Evolutionary conservation across 495 filamentous ascomycete species (phyloP), one percentile per base, ranked within the genome.

Genomic region (Rusavskia elegans): DNA sequence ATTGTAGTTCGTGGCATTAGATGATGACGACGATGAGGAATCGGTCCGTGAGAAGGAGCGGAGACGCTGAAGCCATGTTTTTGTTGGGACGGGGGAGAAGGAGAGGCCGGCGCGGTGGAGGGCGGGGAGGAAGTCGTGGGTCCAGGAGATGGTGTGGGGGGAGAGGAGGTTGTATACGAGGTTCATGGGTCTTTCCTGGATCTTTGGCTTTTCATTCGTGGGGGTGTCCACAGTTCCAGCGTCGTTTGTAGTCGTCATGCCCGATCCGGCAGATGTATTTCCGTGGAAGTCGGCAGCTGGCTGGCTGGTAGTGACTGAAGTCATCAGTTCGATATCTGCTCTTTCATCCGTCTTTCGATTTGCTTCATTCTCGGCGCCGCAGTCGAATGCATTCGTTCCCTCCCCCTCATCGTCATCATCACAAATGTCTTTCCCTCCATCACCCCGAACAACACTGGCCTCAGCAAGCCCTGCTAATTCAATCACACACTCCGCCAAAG

Each of bases 151-250:
- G 8, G 61, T 55, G 0, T 61, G 57, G 0, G 71, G 64, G 48
- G 81, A 77, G 27, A 70, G 64, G 25, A 83, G 40, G 52, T 82
- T 78, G 56, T 76, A 79, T 14, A 80, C 64, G 0, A 73, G 62
- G 11, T 59, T 50, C n/a, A 59, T 51, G 59, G 62, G 21, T 55
- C 52, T 4, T 54, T 30, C 7, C 4, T 45, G 16, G 20, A 3
- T 23, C 11, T 21, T 23, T 11, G 11, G 16, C 2, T 45, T 14
- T 19, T 20, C 17, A 25, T 17, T 25, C 0, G 17, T 45, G 1
- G 41, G 4, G 3, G 25, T 27, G 2, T 27, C 3, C 4, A 27
- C 7, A 27, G 1, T 6, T 27, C 3, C 4, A 27, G 4, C 4
- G 25, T 27, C 25, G 7, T 27, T 27, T 3, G 3, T 27, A 1